Base-by-base conservation (phyloP, 176 grass and related monocot genomes). In the Poa pratensis region DNA sequence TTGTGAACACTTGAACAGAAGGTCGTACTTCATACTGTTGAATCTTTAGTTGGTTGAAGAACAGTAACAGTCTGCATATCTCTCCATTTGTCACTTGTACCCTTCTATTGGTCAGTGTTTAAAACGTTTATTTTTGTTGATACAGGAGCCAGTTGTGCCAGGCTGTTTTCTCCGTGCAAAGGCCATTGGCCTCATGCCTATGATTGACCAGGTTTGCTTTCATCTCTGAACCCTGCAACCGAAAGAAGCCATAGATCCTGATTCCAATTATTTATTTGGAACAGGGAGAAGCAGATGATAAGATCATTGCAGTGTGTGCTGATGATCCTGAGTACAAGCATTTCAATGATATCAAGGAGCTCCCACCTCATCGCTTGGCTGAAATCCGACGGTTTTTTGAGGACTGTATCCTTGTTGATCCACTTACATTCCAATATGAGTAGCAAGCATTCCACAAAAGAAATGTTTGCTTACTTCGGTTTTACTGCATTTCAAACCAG, bases 311-410 rank as follows among this genome's bases (percentile, higher is more conserved):
- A 54, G 96, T 98, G 17, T 98, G 96, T 39, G 96, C 96, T 22
- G 96, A 98, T 89, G 96, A 98, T 80, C 96, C 96, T 69, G 96
- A 98, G 9, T 98, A 98, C 89, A 98, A 50, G 79, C 96, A 98
- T 66, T 90, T 89, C 83, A 95, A 84, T 61, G 96, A 98, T 68
- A 95, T 98, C 86, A 95, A 98, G 80, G 96, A 98, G 58, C 89
- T 98, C 32, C 96, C 96, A 42, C 96, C 96, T 67, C 96, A 98
- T 55, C 93, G 96, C 10, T 89, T 98, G 39, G 96, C 96, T 87
- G 96, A 98, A 87, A 98, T 98, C 81, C 87, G 96, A 23, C 89
- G 96, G 51, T 95, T 98, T 79, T 98, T 98, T 86, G 91, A 98
- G 88, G 96, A 95, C 55, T 98, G 96, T 98, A 95, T 94, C 90